Evolutionary conservation across 805 yeast species (phyloP).

Genomic region (Cyberlindnera meyerae): DNA sequence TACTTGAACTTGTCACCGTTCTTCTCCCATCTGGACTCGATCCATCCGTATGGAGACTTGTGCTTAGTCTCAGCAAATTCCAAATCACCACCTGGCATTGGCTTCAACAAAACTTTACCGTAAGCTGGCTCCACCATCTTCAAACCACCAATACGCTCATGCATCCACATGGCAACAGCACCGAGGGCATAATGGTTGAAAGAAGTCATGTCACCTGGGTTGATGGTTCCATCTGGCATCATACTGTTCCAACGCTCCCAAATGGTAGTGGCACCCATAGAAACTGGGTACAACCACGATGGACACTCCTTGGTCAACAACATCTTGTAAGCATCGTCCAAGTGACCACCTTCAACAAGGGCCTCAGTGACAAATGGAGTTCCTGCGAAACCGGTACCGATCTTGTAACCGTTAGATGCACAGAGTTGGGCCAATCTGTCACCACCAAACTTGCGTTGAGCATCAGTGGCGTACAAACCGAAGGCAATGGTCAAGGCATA

Average conservation of each 20-base stretch:
- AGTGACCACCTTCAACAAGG: constrained; percentile 8
- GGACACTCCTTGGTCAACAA: constrained; percentile 12
- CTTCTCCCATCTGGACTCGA: constrained; percentile 13
- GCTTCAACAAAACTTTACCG: constrained; percentile 11
- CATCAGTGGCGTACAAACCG: constrained; percentile 6
- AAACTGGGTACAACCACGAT: constrained; percentile 19
- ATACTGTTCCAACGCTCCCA: constrained; percentile 21
- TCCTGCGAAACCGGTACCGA: constrained; percentile 20
- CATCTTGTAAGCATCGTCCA: constrained; percentile 15
- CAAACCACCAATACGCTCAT: constrained; percentile 19
- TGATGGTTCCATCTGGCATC: constrained; percentile 18
- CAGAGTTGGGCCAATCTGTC: constrained; percentile 9
- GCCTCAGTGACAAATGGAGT: constrained; percentile 19
- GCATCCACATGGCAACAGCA: constrained; percentile 20
- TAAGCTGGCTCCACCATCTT: constrained; percentile 8
- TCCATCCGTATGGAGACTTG: constrained; percentile 16
- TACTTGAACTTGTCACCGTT: constrained; percentile 6
- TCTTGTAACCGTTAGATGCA: constrained; percentile 10
- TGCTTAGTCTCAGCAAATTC: constrained; percentile 12
- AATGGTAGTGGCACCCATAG: constrained; percentile 19
- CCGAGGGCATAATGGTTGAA: constrained; percentile 22
- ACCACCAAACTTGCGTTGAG: constrained; percentile 11
- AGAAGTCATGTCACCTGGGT: constrained; percentile 21
- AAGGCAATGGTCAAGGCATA: constrained; percentile 14
- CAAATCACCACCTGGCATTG: constrained; percentile 16